Evolutionary conservation across 192 early-diverging fungal genomes (phyloP).

Genomic region (Entomortierella chlamydospora): DNA sequence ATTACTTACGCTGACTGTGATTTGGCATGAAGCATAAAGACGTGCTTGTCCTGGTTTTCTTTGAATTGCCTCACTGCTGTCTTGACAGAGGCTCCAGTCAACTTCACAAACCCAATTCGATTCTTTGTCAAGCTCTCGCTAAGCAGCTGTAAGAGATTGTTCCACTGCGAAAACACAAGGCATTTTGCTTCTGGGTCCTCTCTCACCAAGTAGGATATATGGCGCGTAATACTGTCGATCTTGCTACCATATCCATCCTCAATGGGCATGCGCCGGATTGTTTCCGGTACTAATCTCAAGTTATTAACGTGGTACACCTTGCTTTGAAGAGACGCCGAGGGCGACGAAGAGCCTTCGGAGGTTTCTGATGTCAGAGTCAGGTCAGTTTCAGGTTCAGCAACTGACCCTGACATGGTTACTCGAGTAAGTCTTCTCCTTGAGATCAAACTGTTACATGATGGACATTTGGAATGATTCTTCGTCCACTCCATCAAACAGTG

Average conservation of each 20-base stretch:
- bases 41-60: conserved; percentile 35
- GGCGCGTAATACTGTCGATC: conserved; percentile 57
- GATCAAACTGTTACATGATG: conserved; percentile 37
- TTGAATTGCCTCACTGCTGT: conserved; percentile 46
- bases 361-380: neutral
- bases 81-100: conserved; percentile 29
- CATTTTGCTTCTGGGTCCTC: conserved; percentile 45
- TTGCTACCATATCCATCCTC: conserved; percentile 47
- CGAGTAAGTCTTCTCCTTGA: conserved; percentile 10
- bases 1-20: conserved; percentile 60
- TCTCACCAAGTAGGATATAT: conserved; percentile 49
- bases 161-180: conserved; percentile 61
- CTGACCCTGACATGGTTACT: conserved; percentile 14
- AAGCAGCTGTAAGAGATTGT: conserved; percentile 39
- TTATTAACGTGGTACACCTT: neutral
- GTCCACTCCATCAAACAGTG: conserved; percentile 49
- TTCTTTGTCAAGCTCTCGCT: conserved; percentile 41
- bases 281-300: conserved; percentile 21
- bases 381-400: neutral
- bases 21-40: conserved; percentile 56
- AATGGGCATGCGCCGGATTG: conserved; percentile 15
- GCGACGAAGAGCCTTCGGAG: neutral
- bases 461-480: conserved; percentile 39
- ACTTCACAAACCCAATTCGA: conserved; percentile 51
- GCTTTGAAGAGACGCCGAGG: neutral